Evolutionary conservation across 2,329 filamentous ascomycete species (phyloP).

Genomic region (Rutstroemia sp.): DNA sequence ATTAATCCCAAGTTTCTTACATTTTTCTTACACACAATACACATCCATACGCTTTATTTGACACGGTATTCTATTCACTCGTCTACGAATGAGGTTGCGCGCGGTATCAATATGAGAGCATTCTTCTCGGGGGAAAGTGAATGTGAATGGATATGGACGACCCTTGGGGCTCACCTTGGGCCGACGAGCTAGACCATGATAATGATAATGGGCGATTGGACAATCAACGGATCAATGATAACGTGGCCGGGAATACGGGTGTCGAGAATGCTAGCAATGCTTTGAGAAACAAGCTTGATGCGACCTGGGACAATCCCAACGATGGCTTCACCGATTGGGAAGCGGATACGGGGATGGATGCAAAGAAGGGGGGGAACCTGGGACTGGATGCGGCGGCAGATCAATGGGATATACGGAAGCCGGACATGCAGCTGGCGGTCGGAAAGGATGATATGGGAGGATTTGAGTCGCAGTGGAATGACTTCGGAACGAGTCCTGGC

Average conservation of each 20-base stretch:
- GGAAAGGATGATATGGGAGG: conserved; percentile 6
- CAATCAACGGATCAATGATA: not conserved
- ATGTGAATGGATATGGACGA: conserved; percentile 31
- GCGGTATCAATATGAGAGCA: conserved; percentile 27
- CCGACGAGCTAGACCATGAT: conserved; percentile 24
- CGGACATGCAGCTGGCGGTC: not conserved
- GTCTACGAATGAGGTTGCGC: not conserved
- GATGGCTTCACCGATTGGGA: conserved; percentile 25
- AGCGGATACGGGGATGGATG: conserved; percentile 10
- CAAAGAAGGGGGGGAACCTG: not conserved
- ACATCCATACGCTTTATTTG: not conserved
- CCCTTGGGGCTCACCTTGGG: conserved; percentile 34
- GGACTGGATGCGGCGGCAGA: conserved; percentile 16
- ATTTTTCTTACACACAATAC: not conserved
- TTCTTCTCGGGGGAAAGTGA: conserved; percentile 4
- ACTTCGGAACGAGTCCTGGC: not conserved
- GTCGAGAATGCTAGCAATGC: conserved; percentile 13
- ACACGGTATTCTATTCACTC: not conserved
- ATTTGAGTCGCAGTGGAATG: conserved; percentile 13
- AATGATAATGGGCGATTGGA: not conserved
- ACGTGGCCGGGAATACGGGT: conserved; percentile 11
- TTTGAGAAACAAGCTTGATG: conserved; percentile 17
- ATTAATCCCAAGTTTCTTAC: not conserved
- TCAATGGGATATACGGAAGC: conserved; percentile 9
- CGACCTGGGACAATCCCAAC: conserved; percentile 23